Evolutionary conservation across 1,284 basidiomycete genomes (phyloP), one percentile per base, ranked within the genome.

Genomic region (Inonotus hispidus): DNA sequence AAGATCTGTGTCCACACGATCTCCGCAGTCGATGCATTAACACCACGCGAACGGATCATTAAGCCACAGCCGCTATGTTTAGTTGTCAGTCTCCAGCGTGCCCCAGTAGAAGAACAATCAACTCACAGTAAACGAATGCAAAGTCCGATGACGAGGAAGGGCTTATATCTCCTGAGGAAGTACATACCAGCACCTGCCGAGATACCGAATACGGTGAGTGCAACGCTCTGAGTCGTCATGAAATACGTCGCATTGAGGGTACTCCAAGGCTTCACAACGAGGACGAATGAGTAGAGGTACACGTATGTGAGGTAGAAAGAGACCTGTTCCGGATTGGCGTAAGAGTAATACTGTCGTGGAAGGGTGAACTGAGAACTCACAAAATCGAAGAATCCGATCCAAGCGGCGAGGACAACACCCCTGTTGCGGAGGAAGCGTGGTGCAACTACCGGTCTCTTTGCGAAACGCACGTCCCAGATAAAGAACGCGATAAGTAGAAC

Each of bases 321-420:
- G 56, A 83, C 67, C 83, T 84, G 60, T 49, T 23, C 5, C 27
- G 27, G 10, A 23, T n/a, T 27, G 19, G 11, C 21, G 25, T n/a
- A 46, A 1, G 29, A 21, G n/a, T 19, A 27, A 27, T 19, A 4
- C 16, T 23, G 27, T 10, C 29, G 11, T 16, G 49, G 21, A 43
- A 50, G 4, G 16, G n/a, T 39, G 19, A 38, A 60, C 53, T 19
- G 39, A 61, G 54, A 16, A 74, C 80, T 19, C 64, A 84, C 82
- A 67, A 88, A 90, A 70, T 90, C 87, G 62, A 87, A 82, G 69
- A 85, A 85, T 7, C 87, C 87, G 63, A 92, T 85, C 53, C 83
- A 70, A 23, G 82, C 77, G 0, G 87, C 82, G 27, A 82, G 75
- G 27, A 88, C 74, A 32, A 91, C 82, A 39, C 80, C 81, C 14